Evolutionary conservation across 768 basidiomycete species (phyloP), one percentile per base, ranked within the genome.

Genomic region (Phaeolepiota aurea): DNA sequence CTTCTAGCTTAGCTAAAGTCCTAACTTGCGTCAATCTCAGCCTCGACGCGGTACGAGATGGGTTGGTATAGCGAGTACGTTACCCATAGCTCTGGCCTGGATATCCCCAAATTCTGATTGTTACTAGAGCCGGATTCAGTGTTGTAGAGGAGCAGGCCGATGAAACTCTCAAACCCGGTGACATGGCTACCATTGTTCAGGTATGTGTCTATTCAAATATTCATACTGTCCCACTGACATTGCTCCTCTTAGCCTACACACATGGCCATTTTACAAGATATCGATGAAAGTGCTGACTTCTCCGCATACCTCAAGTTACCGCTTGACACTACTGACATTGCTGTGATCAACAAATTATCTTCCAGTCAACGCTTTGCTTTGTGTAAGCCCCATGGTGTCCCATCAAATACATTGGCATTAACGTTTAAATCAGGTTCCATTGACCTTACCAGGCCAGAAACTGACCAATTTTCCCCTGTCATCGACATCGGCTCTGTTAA

Each of bases 381-480:
- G n/a, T n/a, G n/a, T n/a, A n/a, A n/a, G n/a, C n/a, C n/a, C n/a
- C n/a, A n/a, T n/a, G n/a, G n/a, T n/a, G n/a, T n/a, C n/a, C n/a
- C n/a, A n/a, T n/a, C n/a, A n/a, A n/a, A n/a, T n/a, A n/a, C n/a
- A n/a, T n/a, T n/a, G n/a, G n/a, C n/a, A n/a, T n/a, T n/a, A n/a
- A n/a, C n/a, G n/a, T n/a, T n/a, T n/a, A n/a, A n/a, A n/a, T n/a
- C n/a, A n/a, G n/a, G n/a, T n/a, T n/a, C n/a, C n/a, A n/a, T n/a
- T n/a, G n/a, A n/a, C n/a, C n/a, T n/a, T n/a, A n/a, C n/a, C n/a
- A 23, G 42, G 7, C 20, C 32, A 16, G 42, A 43, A 2, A 43
- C 42, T 13, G 36, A 43, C 22, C 33, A 36, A 32, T 43, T 37
- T 21, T 20, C 30, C 7, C 42, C 42, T 11, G 42, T 43, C 19